Conservation (phyloP, 1,139 yeast species). For the Pichia sp. region DNA sequence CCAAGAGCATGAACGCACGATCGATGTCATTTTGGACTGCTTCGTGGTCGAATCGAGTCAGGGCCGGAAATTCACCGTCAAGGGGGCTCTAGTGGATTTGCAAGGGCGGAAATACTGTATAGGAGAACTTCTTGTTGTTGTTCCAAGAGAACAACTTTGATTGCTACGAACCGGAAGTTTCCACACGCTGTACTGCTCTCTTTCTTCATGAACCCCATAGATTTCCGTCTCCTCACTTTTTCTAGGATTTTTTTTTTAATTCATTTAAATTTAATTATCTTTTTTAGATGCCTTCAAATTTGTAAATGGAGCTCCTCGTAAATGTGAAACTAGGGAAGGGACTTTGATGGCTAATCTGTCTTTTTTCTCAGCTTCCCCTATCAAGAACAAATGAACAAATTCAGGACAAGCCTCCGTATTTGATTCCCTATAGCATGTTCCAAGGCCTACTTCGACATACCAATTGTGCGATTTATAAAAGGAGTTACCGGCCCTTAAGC, state of each 20-base stretch:
- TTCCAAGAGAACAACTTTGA: conserved; percentile 17
- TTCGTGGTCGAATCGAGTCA: conserved; percentile 17
- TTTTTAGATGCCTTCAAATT: not conserved
- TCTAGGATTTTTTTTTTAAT: not conserved
- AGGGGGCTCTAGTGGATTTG: conserved; percentile 20
- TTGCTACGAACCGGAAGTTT: not conserved
- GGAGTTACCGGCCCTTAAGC: not conserved
- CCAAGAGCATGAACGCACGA: conserved; percentile 6
- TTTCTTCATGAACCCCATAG: not conserved
- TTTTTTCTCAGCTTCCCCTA: too few relatives aligned
- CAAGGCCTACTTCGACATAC: not conserved
- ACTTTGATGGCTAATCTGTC: not conserved
- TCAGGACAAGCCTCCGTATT: too few relatives aligned
- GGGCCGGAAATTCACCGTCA: conserved; percentile 22
- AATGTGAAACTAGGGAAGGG: not conserved
- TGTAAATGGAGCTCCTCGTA: not conserved
- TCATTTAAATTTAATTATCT: not conserved
- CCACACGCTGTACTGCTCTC: not conserved
- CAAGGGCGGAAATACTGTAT: conserved; percentile 21
- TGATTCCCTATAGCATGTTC: not conserved
- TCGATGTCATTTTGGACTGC: conserved; percentile 24
- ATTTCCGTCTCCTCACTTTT: not conserved
- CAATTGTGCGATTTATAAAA: not conserved
- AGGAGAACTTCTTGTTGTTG: conserved; percentile 26
- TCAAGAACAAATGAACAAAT: too few relatives aligned